Conservation (phyloP, 2,329 filamentous ascomycete genomes). For the Torrubiellomyces zombiae region DNA sequence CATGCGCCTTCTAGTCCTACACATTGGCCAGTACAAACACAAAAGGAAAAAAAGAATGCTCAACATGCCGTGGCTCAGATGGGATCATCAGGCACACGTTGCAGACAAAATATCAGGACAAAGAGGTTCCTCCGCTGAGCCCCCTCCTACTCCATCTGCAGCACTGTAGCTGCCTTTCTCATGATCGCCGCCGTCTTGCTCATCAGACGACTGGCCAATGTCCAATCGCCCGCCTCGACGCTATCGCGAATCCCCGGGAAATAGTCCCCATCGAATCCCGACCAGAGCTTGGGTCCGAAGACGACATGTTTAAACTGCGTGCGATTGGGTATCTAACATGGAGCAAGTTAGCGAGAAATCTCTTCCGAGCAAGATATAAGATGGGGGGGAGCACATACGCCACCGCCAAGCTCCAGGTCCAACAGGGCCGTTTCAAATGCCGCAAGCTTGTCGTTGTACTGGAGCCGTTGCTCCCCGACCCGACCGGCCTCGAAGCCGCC, state of each 20-base stretch:
- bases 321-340: slow-evolving; percentile 68
- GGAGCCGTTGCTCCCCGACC: slow-evolving; percentile 49
- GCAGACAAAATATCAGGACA: no score
- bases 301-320: slow-evolving; percentile 90
- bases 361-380: no score
- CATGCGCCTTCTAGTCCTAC: slow-evolving; percentile 13
- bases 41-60: slow-evolving; percentile 4
- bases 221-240: slow-evolving; percentile 56
- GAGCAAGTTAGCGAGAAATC: slow-evolving; percentile 6
- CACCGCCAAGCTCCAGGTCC: slow-evolving; percentile 54
- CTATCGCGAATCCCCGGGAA: slow-evolving; percentile 70
- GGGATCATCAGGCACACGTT: no score
- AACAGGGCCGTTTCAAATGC: slow-evolving; percentile 70
- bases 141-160: slow-evolving; percentile 16
- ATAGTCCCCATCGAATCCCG: slow-evolving; percentile 19
- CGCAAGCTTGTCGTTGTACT: slow-evolving; percentile 65
- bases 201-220: slow-evolving; percentile 47
- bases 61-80: no score
- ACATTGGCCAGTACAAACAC: no score
- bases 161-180: slow-evolving; percentile 32
- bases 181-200: slow-evolving; percentile 57
- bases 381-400: slow-evolving; percentile 39
- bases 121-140: no score
- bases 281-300: slow-evolving; percentile 70
- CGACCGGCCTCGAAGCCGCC: slow-evolving; percentile 62